Base-by-base conservation (phyloP, 495 filamentous ascomycete species). In the Trichoderma gamsii region DNA sequence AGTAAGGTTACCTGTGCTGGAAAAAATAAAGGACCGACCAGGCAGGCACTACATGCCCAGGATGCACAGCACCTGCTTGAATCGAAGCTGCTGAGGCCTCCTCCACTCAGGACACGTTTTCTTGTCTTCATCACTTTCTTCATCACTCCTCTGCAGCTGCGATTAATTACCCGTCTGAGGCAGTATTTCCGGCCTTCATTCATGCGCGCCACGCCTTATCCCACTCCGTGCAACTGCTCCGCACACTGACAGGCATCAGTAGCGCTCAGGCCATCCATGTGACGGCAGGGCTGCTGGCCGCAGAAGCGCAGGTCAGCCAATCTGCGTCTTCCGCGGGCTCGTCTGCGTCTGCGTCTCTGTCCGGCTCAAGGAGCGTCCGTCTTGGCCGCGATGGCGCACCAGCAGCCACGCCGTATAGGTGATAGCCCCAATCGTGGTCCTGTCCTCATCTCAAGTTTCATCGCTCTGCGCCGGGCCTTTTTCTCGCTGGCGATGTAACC, bases 401-500 rank as follows among this genome's bases (percentile, higher is more conserved):
- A 9, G n/a, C 49, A 21, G 16, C 46, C 46, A 51, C 46, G 46
- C 46, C 46, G 6, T 15, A 13, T 13, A 12, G 12, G 43, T 18
- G n/a, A 51, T 51, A 51, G 46, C 49, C n/a, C 18, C 49, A n/a
- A n/a, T 21, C 18, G 49, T 12, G 25, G 12, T 16, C 23, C 13
- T 27, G 56, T 32, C 56, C 25, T 61, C 56, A 61, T 61, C 56
- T 61, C 56, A 21, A 61, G 56, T 61, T 32, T 61, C 56, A 61
- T 61, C 56, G 56, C 56, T 29, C 56, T 27, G 56, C 56, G 16
- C 56, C 56, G 56, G 56, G 56, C 21, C 25, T 29, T 61, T 61
- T 61, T 32, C 11, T 61, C 23, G 23, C 56, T 61, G 56, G 56
- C 56, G 56, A 61, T 61, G 56, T 61, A 61, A 61, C 56, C 56